Evolutionary conservation across 768 basidiomycete species (phyloP).

Genomic region (Jaapia argillacea): DNA sequence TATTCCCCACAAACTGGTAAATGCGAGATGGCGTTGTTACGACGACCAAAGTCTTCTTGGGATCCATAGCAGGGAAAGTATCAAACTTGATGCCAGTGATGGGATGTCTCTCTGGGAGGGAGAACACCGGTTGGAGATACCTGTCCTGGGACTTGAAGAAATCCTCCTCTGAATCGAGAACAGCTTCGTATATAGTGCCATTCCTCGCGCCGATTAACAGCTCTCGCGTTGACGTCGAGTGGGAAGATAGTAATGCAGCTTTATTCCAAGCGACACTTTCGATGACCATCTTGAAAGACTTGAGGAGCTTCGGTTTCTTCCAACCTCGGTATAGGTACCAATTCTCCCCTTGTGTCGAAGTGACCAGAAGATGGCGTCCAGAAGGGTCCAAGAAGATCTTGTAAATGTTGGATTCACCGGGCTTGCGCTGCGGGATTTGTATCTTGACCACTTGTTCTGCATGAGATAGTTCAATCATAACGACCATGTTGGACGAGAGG

Average conservation of each 20-base stretch:
- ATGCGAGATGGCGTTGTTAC: slow-evolving; percentile 82
- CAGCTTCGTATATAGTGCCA: slow-evolving; percentile 81
- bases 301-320: slow-evolving; percentile 76
- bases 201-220: slow-evolving; percentile 80
- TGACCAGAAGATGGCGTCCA: slow-evolving; percentile 81
- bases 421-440: slow-evolving; percentile 63
- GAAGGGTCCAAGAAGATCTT: slow-evolving; percentile 90
- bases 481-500: slow-evolving; percentile 61
- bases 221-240: slow-evolving; percentile 71
- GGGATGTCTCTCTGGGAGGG: slow-evolving; percentile 70
- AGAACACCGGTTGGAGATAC: slow-evolving; percentile 63
- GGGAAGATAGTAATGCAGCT: slow-evolving; percentile 48
- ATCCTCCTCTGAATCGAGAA: slow-evolving; percentile 86
- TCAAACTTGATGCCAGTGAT: slow-evolving; percentile 84
- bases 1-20: slow-evolving; percentile 76
- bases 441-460: slow-evolving; percentile 82
- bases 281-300: slow-evolving; percentile 77
- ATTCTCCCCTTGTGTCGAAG: slow-evolving; percentile 83
- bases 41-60: slow-evolving; percentile 58
- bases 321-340: slow-evolving; percentile 81
- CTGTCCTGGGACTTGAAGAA: slow-evolving; percentile 87
- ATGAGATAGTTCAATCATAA: slow-evolving; percentile 84
- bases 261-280: slow-evolving; percentile 92
- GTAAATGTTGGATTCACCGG: slow-evolving; percentile 65
- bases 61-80: slow-evolving; percentile 55